These are phyloP conservation scores for Fusarium papillatum DNA, from an alignment of 2,329 filamentous ascomycete species.

Conservation along the genomic window DNA sequence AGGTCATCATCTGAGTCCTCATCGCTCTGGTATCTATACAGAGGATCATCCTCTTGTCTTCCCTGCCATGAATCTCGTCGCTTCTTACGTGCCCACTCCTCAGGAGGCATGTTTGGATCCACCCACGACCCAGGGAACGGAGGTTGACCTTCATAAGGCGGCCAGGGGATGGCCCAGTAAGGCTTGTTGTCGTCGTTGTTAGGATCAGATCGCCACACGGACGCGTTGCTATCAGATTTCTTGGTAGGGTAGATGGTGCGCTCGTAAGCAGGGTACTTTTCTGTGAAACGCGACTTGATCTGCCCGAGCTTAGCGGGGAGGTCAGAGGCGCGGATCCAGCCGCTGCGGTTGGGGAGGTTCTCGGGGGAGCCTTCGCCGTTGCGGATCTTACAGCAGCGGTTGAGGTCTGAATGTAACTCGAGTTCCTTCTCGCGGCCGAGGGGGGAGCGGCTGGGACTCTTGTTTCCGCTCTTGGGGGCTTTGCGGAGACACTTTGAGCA, in stretches of 20 bases:
- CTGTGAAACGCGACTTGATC: constrained; percentile 42
- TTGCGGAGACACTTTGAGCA: constrained; percentile 50
- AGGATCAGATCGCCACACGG: constrained; percentile 48
- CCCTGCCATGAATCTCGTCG: constrained; percentile 1
- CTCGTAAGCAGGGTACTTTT: constrained; percentile 42
- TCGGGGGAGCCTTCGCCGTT: constrained; percentile 32
- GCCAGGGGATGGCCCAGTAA: constrained; percentile 46
- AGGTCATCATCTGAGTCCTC: constrained; percentile 39
- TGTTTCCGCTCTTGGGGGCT: constrained; percentile 39
- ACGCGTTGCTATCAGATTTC: constrained; percentile 20
- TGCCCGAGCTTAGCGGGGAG: constrained; percentile 28
- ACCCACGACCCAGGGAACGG: constrained; percentile 41
- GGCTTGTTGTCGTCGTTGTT: constrained; percentile 46
- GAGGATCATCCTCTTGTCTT: constrained; percentile 18
- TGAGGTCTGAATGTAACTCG: constrained; percentile 32
- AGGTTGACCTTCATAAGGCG: constrained; percentile 36
- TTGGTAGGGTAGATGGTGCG: constrained; percentile 47
- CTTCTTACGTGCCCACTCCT: not conserved
- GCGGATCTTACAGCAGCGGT: constrained; percentile 45
- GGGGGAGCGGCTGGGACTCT: constrained; percentile 30
- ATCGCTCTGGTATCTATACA: constrained; percentile 35
- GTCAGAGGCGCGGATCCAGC: constrained; percentile 44
- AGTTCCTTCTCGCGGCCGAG: constrained; percentile 35
- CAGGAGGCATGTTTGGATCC: constrained; percentile 21
- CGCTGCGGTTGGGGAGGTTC: constrained; percentile 49